phyloP scores from a whole-genome alignment of 352 stramenopile species.

The Peronospora belbahrii region DNA sequence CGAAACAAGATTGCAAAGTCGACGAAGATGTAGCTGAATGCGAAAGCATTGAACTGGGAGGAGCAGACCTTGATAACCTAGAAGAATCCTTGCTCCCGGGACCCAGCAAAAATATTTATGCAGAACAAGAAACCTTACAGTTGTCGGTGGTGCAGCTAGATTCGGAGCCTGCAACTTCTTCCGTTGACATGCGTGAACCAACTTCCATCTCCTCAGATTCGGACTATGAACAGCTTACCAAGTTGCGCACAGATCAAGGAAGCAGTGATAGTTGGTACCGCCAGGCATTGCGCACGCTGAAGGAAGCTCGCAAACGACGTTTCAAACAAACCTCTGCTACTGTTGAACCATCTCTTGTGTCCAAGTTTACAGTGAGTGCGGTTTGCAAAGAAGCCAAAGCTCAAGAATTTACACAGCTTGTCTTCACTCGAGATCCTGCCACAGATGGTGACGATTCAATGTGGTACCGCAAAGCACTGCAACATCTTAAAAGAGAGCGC shows the following conservation, averaged over 20 bases:
- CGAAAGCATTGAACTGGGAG: neutral
- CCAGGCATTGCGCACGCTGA: constrained; percentile 31
- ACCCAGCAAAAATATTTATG: neutral
- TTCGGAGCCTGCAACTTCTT: neutral
- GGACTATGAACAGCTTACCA: constrained; percentile 34
- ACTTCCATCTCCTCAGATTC: constrained; percentile 1
- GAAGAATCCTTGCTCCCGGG: neutral
- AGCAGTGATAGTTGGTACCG: constrained; percentile 25
- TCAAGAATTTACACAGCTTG: constrained; percentile 23
- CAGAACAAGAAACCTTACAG: neutral
- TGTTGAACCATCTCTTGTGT: neutral
- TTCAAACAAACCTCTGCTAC: constrained; percentile 1
- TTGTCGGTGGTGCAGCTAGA: neutral
- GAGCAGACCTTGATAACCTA: neutral
- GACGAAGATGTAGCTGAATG: neutral
- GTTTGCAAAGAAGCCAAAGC: constrained; percentile 2
- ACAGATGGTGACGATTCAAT: constrained; percentile 15
- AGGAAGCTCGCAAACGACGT: constrained; percentile 25
- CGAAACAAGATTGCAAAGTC: neutral
- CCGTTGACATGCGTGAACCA: neutral
- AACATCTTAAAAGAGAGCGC: constrained; percentile 30
- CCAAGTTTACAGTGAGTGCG: neutral
- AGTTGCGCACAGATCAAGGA: constrained; percentile 18
- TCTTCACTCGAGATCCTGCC: constrained; percentile 14
- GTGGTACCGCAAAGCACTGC: constrained; percentile 27